phyloP scores from a whole-genome alignment of 2,329 filamentous ascomycete genomes.

The Alternaria incomplexa region DNA sequence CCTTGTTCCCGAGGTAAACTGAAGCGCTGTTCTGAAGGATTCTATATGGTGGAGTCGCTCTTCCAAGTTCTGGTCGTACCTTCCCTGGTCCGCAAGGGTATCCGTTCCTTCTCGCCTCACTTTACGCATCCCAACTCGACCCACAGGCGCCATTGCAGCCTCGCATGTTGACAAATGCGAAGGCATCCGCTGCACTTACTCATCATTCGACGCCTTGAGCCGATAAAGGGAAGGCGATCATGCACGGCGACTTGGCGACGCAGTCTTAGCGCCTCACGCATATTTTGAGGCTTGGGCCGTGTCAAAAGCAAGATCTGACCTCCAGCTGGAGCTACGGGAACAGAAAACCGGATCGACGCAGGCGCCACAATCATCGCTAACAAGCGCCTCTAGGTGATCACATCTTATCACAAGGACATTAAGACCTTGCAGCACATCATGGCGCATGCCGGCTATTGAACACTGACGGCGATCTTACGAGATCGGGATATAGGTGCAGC shows the following conservation, averaged over 20 bases:
- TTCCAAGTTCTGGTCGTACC: background rate
- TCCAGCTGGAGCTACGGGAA: slow-evolving; percentile 14
- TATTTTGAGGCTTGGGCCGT: slow-evolving; percentile 5
- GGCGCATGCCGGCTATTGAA: slow-evolving; percentile 13
- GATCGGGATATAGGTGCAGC: slow-evolving; percentile 20
- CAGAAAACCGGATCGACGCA: slow-evolving; percentile 13
- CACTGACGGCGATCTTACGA: slow-evolving; percentile 22
- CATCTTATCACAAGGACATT: slow-evolving; percentile 11
- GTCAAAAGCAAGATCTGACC: slow-evolving; percentile 12
- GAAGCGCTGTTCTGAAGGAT: background rate
- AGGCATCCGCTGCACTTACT: background rate
- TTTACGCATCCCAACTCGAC: slow-evolving; percentile 6
- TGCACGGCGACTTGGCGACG: slow-evolving; percentile 6
- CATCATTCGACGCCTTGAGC: slow-evolving; percentile 5
- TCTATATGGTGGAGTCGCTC: slow-evolving; percentile 12
- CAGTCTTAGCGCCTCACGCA: slow-evolving; percentile 5
- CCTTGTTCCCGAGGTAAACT: slow-evolving; percentile 3
- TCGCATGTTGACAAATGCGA: slow-evolving; percentile 15
- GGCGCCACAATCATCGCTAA: slow-evolving; percentile 9
- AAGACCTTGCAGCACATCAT: slow-evolving; percentile 17
- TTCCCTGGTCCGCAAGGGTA: slow-evolving; percentile 10
- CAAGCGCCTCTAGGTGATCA: slow-evolving; percentile 9
- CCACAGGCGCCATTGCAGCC: slow-evolving; percentile 16
- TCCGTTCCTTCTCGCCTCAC: slow-evolving; percentile 22
- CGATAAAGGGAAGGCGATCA: slow-evolving; percentile 5